Percentiles rank a stretch among this genome's conserved stretches.
These are phyloP conservation scores for Epichloe hybrida DNA, from an alignment of 2,329 filamentous ascomycete species.

Conservation along the genomic window DNA sequence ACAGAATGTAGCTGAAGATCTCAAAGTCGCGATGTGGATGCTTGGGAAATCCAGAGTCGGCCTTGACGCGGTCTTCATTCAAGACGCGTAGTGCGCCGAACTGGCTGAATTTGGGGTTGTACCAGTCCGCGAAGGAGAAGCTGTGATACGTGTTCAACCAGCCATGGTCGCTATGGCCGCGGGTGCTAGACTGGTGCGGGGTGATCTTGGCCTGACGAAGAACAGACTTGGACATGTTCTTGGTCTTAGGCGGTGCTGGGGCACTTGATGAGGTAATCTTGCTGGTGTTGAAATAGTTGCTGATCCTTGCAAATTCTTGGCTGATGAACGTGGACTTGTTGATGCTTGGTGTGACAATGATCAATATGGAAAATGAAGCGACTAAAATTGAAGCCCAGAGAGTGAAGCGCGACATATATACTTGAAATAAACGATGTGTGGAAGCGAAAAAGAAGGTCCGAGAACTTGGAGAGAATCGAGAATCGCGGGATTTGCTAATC, in stretches of 20 bases:
- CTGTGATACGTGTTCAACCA: conserved; percentile 84
- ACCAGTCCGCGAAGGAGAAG: conserved; percentile 67
- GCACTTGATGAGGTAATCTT: background rate
- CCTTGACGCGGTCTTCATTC: conserved; percentile 74
- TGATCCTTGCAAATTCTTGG: conserved; percentile 6
- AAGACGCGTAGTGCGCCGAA: conserved; percentile 73
- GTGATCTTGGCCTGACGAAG: conserved; percentile 58
- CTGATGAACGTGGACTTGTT: conserved; percentile 5
- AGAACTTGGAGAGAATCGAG: conserved; percentile 1
- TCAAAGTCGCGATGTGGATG: conserved; percentile 79
- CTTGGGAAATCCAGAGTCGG: conserved; percentile 66
- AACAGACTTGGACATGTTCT: conserved; percentile 44
- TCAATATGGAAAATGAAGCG: conserved; percentile 24
- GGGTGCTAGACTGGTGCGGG: conserved; percentile 55
- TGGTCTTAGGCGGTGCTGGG: conserved; percentile 19
- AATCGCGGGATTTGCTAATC: conserved; percentile 3
- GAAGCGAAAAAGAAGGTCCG: conserved; percentile 15
- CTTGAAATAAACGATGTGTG: background rate
- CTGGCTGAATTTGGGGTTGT: conserved; percentile 50
- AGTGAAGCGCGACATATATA: conserved; percentile 27
- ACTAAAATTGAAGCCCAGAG: conserved; percentile 21
- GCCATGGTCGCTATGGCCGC: conserved; percentile 70
- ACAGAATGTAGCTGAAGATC: conserved; percentile 82
- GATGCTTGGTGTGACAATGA: conserved; percentile 14
- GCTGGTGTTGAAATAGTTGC: background rate